Base-by-base conservation (phyloP, 2,329 filamentous ascomycete genomes). In the Fusarium acutatum region DNA sequence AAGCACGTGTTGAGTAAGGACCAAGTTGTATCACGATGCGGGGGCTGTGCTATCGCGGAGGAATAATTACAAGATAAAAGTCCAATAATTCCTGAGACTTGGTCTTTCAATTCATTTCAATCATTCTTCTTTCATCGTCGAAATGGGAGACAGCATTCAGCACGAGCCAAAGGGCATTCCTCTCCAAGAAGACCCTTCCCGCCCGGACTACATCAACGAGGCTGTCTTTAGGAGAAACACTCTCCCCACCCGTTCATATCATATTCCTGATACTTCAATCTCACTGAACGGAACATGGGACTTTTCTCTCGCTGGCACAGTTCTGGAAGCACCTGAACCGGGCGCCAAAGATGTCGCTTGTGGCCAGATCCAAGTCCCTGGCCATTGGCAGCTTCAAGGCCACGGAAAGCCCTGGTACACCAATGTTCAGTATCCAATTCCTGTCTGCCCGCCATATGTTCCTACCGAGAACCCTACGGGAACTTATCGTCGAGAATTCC, bases 341-440 rank as follows among this genome's bases (percentile, higher is more conserved):
- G 60, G 43, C 35, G 43, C 66, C 54, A 86, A 91, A 57, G 88
- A 92, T 73, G 58, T 86, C 88, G 68, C 72, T 43, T 80, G 77
- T 79, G 82, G 59, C 73, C 89, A 88, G 85, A 81, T 82, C 26
- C 82, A 86, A 17, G 91, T 93, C 1, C 91, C 91, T 0, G 89
- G 89, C 7, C 89, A 91, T 77, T 94, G 92, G 92, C 91, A 93
- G 80, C 82, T 92, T 9, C 89, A 93, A 80, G 91, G 91, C 32
- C 89, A 90, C 76, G 91, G 91, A 18, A 80, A 84, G 57, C 92
- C 92, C 1, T 89, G 91, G 72, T 93, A 94, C 77, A 93, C 91
- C 15, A 94, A 93, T 73, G 85, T 91, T 32, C 85, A 89, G 57
- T 93, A 87, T 68, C 91, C 90, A 0, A 90, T 93, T 64, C 90